phyloP scores from a whole-genome alignment of 306 rosid species.

The Albizia julibrissin region DNA sequence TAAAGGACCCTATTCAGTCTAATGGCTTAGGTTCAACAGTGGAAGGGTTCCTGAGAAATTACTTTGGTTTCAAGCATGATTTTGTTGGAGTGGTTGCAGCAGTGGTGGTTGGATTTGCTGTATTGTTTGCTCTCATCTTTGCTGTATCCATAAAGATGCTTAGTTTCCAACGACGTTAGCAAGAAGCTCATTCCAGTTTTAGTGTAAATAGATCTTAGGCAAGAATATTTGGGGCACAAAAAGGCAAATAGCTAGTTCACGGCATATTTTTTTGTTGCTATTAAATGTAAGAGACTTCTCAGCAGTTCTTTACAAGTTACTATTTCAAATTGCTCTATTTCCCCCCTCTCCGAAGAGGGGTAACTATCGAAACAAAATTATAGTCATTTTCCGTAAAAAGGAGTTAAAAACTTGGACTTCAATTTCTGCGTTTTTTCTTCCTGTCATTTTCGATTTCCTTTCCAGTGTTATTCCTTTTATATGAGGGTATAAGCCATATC shows the following conservation, averaged over 20 bases:
- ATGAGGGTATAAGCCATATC: too few relatives aligned
- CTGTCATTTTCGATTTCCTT: too few relatives aligned
- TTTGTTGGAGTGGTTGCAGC: conserved; percentile 51
- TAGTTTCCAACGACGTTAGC: conserved; percentile 41
- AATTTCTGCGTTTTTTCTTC: too few relatives aligned
- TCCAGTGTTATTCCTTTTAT: too few relatives aligned
- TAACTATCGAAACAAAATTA: too few relatives aligned
- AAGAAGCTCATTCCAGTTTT: too few relatives aligned
- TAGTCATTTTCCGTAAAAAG: background rate
- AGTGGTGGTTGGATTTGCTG: conserved; percentile 36
- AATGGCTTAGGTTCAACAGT: conserved; percentile 32
- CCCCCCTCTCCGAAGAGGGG: background rate
- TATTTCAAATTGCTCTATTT: background rate
- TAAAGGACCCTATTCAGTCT: conserved; percentile 28
- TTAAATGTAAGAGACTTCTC: background rate
- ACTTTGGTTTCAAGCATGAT: conserved; percentile 52
- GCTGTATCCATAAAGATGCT: conserved; percentile 40
- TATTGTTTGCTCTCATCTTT: conserved; percentile 40
- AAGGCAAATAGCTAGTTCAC: background rate
- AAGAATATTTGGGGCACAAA: background rate
- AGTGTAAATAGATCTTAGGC: background rate
- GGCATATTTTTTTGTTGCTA: background rate
- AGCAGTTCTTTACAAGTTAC: background rate
- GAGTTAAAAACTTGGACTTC: too few relatives aligned
- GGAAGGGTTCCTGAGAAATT: conserved; percentile 39